Evolutionary conservation across 2,329 filamentous ascomycete genomes (phyloP).

Genomic region (Xylariaceae sp.): DNA sequence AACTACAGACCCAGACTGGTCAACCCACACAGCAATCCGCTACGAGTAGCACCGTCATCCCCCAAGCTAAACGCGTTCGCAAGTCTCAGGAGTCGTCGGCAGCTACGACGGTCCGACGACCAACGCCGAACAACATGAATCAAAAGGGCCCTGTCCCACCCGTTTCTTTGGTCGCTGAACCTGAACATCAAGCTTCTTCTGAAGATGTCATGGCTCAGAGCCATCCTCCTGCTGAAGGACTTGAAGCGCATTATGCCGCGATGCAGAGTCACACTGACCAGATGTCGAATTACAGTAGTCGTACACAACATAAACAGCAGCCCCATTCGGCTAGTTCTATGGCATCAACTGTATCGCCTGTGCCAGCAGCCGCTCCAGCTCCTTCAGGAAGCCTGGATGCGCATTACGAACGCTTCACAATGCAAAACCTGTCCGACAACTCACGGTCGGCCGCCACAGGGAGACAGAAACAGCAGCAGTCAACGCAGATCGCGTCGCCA

Average conservation of each 20-base stretch:
- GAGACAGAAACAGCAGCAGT: slow-evolving; percentile 29
- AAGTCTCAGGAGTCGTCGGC: slow-evolving; percentile 29
- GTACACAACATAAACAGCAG: slow-evolving; percentile 26
- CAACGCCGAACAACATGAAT: slow-evolving; percentile 23
- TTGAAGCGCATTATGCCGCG: slow-evolving; percentile 29
- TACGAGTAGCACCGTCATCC: slow-evolving; percentile 14
- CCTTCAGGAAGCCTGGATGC: slow-evolving; percentile 29
- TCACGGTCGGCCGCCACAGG: slow-evolving; percentile 21
- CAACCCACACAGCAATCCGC: slow-evolving; percentile 24
- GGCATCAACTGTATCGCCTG: slow-evolving; percentile 22
- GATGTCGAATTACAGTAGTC: slow-evolving; percentile 25
- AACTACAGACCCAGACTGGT: slow-evolving; percentile 16
- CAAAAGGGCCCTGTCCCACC: slow-evolving; percentile 22
- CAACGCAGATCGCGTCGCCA: slow-evolving; percentile 29
- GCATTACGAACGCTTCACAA: slow-evolving; percentile 29
- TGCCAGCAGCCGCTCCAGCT: slow-evolving; percentile 15
- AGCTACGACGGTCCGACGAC: slow-evolving; percentile 22
- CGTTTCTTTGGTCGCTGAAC: slow-evolving; percentile 17
- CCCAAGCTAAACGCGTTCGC: slow-evolving; percentile 28
- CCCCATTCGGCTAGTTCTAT: slow-evolving; percentile 23
- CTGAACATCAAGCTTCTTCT: slow-evolving; percentile 21
- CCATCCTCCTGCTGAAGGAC: slow-evolving; percentile 25
- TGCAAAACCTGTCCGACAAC: slow-evolving; percentile 27
- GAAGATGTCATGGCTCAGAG: slow-evolving; percentile 18
- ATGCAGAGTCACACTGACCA: slow-evolving; percentile 27